Base-by-base conservation (phyloP, 2,329 filamentous ascomycete genomes). In the Elsinoe fawcettii region DNA sequence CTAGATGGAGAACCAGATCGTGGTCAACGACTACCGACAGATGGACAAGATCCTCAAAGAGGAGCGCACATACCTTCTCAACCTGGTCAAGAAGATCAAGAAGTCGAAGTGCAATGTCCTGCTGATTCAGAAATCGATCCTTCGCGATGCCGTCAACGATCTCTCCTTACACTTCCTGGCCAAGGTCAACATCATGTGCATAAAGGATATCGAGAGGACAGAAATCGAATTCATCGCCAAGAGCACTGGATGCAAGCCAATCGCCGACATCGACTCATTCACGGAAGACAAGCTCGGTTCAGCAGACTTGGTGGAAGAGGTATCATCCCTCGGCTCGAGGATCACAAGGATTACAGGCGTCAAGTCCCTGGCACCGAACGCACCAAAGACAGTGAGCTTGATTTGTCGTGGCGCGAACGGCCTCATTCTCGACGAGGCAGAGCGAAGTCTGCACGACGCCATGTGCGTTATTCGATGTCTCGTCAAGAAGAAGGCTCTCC, bases 1-100 rank as follows among this genome's bases (percentile, higher is more conserved):
- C 5, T 58, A 90, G 84, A 99, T 99, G 93, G 93, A 99, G 78
- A 99, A 99, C 77, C 93, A 95, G 69, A 97, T 99, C 63, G 86
- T 95, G 30, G 93, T 99, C 69, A 99, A 99, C 74, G 93, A 99
- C 78, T 99, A 99, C 81, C 84, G 93, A 69, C 93, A 99, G 73
- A 99, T 99, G 93, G 93, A 99, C 80, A 99, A 97, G 82, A 99
- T 99, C 64, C 83, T 99, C 66, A 99, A 99, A 77, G 93, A 99
- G 77, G 93, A 99, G 79, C 89, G 93, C 65, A 88, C 93, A 65
- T 99, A 99, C 75, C 83, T 99, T 63, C 82, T 99, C 59, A 97
- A 97, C 79, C 88, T 99, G 84, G 91, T 95, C 70, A 97, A 99
- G 83, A 99, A 97, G 82, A 99, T 99, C 75, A 96, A 97, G 78